Conservation (phyloP, 352 stramenopile species). For the Nothophytophthora sp. region DNA sequence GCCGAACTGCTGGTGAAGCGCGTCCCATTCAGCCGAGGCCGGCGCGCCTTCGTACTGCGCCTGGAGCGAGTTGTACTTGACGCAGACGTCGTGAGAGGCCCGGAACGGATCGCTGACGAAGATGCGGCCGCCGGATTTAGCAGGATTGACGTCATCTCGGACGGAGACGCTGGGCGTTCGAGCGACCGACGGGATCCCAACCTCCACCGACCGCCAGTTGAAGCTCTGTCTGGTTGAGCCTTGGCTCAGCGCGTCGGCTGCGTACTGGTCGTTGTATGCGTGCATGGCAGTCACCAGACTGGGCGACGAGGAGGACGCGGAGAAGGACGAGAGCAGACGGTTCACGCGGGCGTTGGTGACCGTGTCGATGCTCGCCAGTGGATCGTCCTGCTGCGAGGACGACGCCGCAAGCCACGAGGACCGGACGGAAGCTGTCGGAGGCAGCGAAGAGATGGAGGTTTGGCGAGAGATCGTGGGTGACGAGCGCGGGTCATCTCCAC, state of each 20-base stretch:
- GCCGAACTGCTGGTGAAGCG: slow-evolving; percentile 57
- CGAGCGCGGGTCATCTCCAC: no score
- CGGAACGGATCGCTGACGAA: slow-evolving; percentile 57
- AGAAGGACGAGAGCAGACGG: slow-evolving; percentile 28
- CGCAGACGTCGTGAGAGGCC: slow-evolving; percentile 47
- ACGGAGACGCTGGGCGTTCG: background rate
- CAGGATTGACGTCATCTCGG: slow-evolving; percentile 2
- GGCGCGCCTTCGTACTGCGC: slow-evolving; percentile 55
- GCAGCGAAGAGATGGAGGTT: slow-evolving; percentile 4
- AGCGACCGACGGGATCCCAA: slow-evolving; percentile 8
- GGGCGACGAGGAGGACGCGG: slow-evolving; percentile 19
- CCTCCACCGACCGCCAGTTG: slow-evolving; percentile 28
- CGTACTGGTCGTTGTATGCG: slow-evolving; percentile 22
- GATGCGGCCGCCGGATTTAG: slow-evolving; percentile 12
- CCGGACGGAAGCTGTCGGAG: slow-evolving; percentile 12
- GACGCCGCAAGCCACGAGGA: slow-evolving; percentile 19
- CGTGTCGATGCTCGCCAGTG: slow-evolving; percentile 39
- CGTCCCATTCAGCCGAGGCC: slow-evolving; percentile 22
- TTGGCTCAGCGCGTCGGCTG: slow-evolving; percentile 2
- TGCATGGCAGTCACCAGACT: slow-evolving; percentile 22
- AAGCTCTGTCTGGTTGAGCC: slow-evolving; percentile 18
- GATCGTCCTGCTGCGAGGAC: slow-evolving; percentile 30
- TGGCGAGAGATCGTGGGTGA: slow-evolving; percentile 7
- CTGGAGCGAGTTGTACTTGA: slow-evolving; percentile 60
- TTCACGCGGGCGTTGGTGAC: slow-evolving; percentile 41